Evolutionary conservation across 1,284 basidiomycete genomes (phyloP), one percentile per base, ranked within the genome.

Genomic region (Ustilago sp.): DNA sequence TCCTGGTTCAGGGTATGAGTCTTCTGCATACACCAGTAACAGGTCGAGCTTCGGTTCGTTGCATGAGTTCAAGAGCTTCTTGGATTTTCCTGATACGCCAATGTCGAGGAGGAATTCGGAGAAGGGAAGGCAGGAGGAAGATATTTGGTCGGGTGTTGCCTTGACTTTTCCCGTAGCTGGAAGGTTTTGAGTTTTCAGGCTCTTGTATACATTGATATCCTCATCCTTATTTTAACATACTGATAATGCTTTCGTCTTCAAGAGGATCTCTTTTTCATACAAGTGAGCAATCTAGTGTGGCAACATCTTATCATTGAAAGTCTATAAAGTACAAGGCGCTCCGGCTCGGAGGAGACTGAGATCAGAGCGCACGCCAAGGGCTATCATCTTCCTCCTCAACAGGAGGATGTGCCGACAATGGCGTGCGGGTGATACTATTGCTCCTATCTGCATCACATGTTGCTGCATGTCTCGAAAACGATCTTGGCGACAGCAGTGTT

Each of bases 1-100:
- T n/a, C 66, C 66, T 1, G 58, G 62, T 36, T 74, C 66, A 7
- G 62, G 59, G 4, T 68, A 74, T 45, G 63, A 56, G 8, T 65
- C 62, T 3, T 45, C 43, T 7, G 43, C 43, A 19, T 45, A 19
- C 13, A 45, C 43, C n/a, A 63, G 59, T 56, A 68, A 54, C 39
- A 45, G 62, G 9, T 65, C 62, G 12, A 68, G 62, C 32, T n/a
- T 68, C 7, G 62, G 43, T 1, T 65, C 71, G 39, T 45, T 74
- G 53, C 55, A 65, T 15, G 66, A 74, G 47, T 68, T 74, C 28
- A 47, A 32, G 4, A 48, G 31, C 31, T 74, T 68, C 38, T 50
- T 74, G 35, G 59, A 68, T 8, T 68, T 74, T 36, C 50, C 58
- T 8, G 66, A 68, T 28, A 4, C 67, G 56, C 2, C 55, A 1